Evolutionary conservation across 176 grass and related monocot species (phyloP).

Genomic region (Zea luxurians): DNA sequence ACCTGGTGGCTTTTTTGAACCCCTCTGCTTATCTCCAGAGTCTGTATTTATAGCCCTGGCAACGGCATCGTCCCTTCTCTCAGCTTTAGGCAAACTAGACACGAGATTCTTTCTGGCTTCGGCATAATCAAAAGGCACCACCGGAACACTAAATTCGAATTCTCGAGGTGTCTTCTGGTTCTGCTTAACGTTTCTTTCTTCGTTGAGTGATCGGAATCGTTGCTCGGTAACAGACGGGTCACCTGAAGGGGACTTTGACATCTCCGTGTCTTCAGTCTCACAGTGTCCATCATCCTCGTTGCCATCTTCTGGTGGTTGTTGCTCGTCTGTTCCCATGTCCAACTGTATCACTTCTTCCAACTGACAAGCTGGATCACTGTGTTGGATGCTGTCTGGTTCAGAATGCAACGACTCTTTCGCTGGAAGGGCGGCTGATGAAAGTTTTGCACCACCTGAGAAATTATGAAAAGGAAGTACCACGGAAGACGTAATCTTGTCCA

Average conservation of each 20-base stretch:
- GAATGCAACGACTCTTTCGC: slow-evolving; percentile 1
- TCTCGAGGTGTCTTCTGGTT: slow-evolving; percentile 37
- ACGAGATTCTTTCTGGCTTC: slow-evolving; percentile 63
- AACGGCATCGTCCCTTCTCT: slow-evolving; percentile 42
- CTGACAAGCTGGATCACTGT: slow-evolving; percentile 40
- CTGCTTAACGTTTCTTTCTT: slow-evolving; percentile 52
- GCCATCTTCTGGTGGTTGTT: slow-evolving; percentile 31
- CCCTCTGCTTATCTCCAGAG: slow-evolving; percentile 25
- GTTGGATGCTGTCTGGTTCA: slow-evolving; percentile 44
- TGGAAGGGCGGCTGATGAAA: background rate
- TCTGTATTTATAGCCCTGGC: slow-evolving; percentile 49
- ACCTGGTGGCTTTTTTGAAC: slow-evolving; percentile 11
- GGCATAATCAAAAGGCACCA: slow-evolving; percentile 67
- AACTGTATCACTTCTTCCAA: slow-evolving; percentile 73
- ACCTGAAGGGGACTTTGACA: slow-evolving; percentile 21
- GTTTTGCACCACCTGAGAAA: slow-evolving; percentile 55
- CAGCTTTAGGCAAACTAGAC: slow-evolving; percentile 46
- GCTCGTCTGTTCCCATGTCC: slow-evolving; percentile 42
- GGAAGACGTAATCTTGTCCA: slow-evolving; percentile 70
- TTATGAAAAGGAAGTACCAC: slow-evolving; percentile 74
- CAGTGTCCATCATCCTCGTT: slow-evolving; percentile 31
- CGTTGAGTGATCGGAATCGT: slow-evolving; percentile 36
- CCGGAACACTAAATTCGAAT: slow-evolving; percentile 38
- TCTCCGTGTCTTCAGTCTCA: slow-evolving; percentile 36
- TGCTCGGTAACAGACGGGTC: slow-evolving; percentile 34